Evolutionary conservation across 176 grass and related monocot species (phyloP).

Genomic region (Oryza meyeriana): DNA sequence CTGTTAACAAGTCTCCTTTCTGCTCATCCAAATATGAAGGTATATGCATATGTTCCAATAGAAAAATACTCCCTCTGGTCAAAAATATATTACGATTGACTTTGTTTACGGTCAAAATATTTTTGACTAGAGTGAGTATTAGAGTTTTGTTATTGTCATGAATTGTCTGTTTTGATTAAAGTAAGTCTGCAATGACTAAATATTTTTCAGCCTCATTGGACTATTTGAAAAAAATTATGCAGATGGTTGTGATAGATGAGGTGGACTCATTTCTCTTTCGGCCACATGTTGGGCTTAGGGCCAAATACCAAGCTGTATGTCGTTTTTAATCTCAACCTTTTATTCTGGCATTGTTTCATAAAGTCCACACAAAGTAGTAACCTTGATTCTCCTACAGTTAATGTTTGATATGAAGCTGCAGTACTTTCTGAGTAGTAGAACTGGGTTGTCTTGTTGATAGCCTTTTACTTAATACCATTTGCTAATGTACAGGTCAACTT

Average conservation of each 20-base stretch:
- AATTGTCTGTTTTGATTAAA: background rate
- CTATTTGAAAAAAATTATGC: slow-evolving; percentile 24
- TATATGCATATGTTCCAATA: slow-evolving; percentile 5
- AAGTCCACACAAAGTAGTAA: background rate
- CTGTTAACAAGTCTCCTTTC: slow-evolving; percentile 75
- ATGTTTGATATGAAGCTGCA: background rate
- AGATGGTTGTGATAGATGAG: slow-evolving; percentile 96
- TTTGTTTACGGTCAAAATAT: too few relatives aligned
- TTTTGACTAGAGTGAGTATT: too few relatives aligned
- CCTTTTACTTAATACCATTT: slow-evolving; percentile 27
- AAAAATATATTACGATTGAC: too few relatives aligned
- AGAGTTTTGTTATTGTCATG: background rate
- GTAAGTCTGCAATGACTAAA: background rate
- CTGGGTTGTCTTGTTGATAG: background rate
- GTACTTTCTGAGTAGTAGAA: slow-evolving; percentile 2
- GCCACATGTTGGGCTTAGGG: slow-evolving; percentile 78
- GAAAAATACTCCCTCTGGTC: background rate
- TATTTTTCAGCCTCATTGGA: background rate
- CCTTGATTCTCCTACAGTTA: slow-evolving; percentile 3
- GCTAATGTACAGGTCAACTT: slow-evolving; percentile 78
- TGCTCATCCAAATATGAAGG: slow-evolving; percentile 97
- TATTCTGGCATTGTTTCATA: slow-evolving; percentile 17
- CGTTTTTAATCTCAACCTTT: slow-evolving; percentile 26
- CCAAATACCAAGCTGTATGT: slow-evolving; percentile 97
- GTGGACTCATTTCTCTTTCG: slow-evolving; percentile 95